A percentile compares a stretch with the other conserved stretches of the same genome.
These are phyloP conservation scores for Stagonosporopsis vannaccii DNA, from an alignment of 2,329 filamentous ascomycete genomes.

Conservation along the genomic window DNA sequence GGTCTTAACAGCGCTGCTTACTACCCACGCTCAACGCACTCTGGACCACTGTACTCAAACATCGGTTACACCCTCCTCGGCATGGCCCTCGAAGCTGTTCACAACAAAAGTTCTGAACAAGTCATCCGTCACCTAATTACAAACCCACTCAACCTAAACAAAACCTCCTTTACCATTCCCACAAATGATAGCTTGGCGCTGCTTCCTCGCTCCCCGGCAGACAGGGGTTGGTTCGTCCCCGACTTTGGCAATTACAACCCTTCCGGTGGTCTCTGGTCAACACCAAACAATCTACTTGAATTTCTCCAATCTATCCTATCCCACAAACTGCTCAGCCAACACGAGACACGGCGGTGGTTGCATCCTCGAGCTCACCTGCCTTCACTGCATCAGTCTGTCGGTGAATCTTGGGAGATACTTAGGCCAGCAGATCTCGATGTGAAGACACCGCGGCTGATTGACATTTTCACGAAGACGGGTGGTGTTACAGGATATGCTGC, in stretches of 20 bases:
- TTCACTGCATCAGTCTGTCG: constrained; percentile 32
- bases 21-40: constrained; percentile 24
- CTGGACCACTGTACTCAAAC: constrained; percentile 32
- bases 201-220: constrained; percentile 23
- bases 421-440: constrained; percentile 27
- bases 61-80: constrained; percentile 36
- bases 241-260: constrained; percentile 38
- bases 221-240: constrained; percentile 27
- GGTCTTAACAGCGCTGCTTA: constrained; percentile 35
- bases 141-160: constrained; percentile 25
- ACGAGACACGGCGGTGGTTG: constrained; percentile 30
- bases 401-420: constrained; percentile 40
- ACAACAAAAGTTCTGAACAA: constrained; percentile 29
- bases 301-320: constrained; percentile 30
- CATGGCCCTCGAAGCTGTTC: constrained; percentile 28
- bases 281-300: constrained; percentile 29
- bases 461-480: constrained; percentile 36
- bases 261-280: constrained; percentile 38
- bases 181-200: constrained; percentile 22
- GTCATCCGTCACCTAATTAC: constrained; percentile 33
- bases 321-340: constrained; percentile 23
- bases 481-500: constrained; percentile 33
- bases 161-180: constrained; percentile 26
- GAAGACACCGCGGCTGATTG: constrained; percentile 27
- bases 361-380: constrained; percentile 29